Base-by-base conservation (phyloP, 1,139 yeast species). In the Hyphopichia fennica region DNA sequence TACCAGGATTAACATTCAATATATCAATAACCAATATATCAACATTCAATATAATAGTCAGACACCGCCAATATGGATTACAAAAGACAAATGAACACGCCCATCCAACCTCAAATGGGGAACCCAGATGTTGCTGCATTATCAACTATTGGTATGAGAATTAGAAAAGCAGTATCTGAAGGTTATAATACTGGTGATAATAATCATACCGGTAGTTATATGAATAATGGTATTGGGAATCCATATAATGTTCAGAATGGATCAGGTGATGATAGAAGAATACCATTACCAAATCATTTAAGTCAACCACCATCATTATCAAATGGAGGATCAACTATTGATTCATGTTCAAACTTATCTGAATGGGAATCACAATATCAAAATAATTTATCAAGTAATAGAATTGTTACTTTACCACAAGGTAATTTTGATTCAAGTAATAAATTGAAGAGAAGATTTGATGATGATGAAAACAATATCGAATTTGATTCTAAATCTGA, bases 121-220 rank as follows among this genome's bases (percentile, higher is more conserved):
- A 54, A 52, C 48, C 57, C 51, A 34, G 62, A 47, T 22, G 45
- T 56, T 1, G 63, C 65, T 11, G 53, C 60, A 4, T 67, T 84
- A 22, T 73, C 82, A 34, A 73, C 82, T 0, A 56, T 84, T 5
- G 90, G 89, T 0, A 84, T 83, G 88, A 71, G 88, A 48, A 79
- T 84, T 49, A 75, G 93, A 56, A 82, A 83, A 53, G 74, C 85
- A 2, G 81, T 84, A 2, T 71, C 79, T 36, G 82, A 82, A 37
- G 90, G 89, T 0, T 82, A 82, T 61, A 65, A 53, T 41, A 59
- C 56, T 4, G 69, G 65, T 33, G 44, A 37, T 32, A 47, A 38
- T 38, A 31, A 36, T 37, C 40, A 41, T 34, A 39, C 20, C n/a
- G 16, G 29, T 14, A 22, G 10, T 10, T 34, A 29, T 29, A 19